Base-by-base conservation (phyloP, 2,329 filamentous ascomycete species). In the Ustulina deusta region DNA sequence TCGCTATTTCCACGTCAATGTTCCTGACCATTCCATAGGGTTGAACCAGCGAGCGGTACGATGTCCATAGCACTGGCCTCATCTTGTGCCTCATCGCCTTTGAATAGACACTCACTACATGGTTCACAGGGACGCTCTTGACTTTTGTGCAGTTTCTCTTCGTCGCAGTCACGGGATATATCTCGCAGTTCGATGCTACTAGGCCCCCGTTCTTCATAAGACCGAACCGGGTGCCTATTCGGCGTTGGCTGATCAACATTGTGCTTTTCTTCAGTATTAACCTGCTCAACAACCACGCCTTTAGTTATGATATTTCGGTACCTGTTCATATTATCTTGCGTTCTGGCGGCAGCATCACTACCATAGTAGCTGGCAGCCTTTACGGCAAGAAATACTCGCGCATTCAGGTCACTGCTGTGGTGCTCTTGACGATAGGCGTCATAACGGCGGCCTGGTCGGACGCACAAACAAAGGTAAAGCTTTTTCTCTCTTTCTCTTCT, bases 291-390 rank as follows among this genome's bases (percentile, higher is more conserved):
- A 99, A 99, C 76, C 95, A 95, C 84, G 96, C 95, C 6, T 99
- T 99, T 79, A 94, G 93, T 70, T 99, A 97, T 82, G 90, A 94
- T 74, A 98, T 99, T 64, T 97, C 94, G 6, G 93, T 99, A 0
- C 96, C 96, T 1, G 90, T 99, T 56, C 96, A 99, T 78, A 99
- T 99, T 74, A 98, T 99, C 72, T 85, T 99, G 34, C 89, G 96
- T 61, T 97, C 94, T 56, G 97, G 95, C 57, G 96, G 96, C 17
- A 97, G 94, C 74, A 97, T 98, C 69, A 97, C 94, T 4, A 98
- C 96, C 9, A 97, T 99, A 89, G 81, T 90, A 17, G 93, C 95
- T n/a, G 96, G 96, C 2, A 94, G 90, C 76, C 73, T 97, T 15
- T 94, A 91, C 76, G 95, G 95, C 46, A 97, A 95, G 82, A 86